These are phyloP conservation scores for Aristolochia fimbriata DNA, from an alignment of 164 flowering plant species.

Conservation along the genomic window DNA sequence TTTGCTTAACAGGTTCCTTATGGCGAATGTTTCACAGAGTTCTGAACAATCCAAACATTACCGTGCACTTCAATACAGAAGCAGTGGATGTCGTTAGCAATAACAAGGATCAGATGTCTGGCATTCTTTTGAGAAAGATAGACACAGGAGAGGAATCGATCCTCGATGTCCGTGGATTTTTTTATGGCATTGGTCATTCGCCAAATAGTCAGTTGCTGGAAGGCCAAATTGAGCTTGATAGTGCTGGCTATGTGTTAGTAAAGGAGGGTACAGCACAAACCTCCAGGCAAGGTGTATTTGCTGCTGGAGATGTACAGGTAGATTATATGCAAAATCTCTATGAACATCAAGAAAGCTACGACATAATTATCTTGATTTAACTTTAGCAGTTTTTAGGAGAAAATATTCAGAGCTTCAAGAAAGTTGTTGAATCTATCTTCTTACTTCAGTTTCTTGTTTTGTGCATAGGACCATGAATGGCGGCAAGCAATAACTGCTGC, in stretches of 20 bases:
- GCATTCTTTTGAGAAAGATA: constrained; percentile 49
- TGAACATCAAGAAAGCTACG: too few relatives aligned
- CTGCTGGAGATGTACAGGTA: constrained; percentile 99
- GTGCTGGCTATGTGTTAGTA: constrained; percentile 76
- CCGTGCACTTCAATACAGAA: constrained; percentile 96
- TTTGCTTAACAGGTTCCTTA: constrained; percentile 99
- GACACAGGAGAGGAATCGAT: constrained; percentile 77
- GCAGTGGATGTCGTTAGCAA: constrained; percentile 84
- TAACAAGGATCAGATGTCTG: constrained; percentile 91
- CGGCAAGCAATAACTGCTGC: constrained; percentile 99
- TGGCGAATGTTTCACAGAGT: constrained; percentile 99
- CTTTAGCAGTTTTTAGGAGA: too few relatives aligned
- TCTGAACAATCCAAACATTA: constrained; percentile 87
- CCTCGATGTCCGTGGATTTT: constrained; percentile 80
- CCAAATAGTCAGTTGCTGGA: constrained; percentile 89
- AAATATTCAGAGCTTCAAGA: too few relatives aligned
- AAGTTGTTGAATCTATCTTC: too few relatives aligned
- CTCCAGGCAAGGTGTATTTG: constrained; percentile 90
- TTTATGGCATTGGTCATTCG: constrained; percentile 95
- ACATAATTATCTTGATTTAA: too few relatives aligned
- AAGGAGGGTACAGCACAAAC: constrained; percentile 78
- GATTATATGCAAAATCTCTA: background rate
- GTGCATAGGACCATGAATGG: constrained; percentile 88
- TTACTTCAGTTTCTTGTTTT: constrained; percentile 4
- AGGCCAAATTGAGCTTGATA: constrained; percentile 84